Conservation (phyloP, 768 basidiomycete species). For the Suillus bovinus region DNA sequence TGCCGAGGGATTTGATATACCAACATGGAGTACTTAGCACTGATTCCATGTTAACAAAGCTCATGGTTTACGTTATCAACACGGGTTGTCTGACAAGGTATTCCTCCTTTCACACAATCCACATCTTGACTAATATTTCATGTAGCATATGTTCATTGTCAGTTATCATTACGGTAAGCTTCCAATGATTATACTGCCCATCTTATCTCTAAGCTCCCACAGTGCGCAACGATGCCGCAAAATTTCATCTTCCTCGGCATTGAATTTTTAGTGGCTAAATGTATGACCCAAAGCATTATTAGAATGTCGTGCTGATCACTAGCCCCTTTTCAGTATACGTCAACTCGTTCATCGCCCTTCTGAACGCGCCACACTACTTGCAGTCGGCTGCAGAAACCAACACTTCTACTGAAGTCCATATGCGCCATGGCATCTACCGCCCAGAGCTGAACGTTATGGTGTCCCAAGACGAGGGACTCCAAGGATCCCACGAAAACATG, state of each 20-base stretch:
- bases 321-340: slow-evolving; percentile 3
- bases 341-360: slow-evolving; percentile 4
- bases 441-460: background rate
- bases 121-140: background rate
- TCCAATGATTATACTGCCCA: background rate
- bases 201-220: background rate
- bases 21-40: background rate
- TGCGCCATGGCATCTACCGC: background rate
- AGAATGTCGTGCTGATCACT: background rate
- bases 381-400: background rate
- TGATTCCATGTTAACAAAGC: background rate
- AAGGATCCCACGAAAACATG: background rate
- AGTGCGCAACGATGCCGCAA: background rate
- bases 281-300: background rate
- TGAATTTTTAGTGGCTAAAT: background rate
- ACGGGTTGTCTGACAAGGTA: background rate
- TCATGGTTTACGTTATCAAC: background rate
- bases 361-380: slow-evolving; percentile 2
- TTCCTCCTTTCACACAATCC: background rate
- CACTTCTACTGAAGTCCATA: background rate
- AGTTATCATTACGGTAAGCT: background rate
- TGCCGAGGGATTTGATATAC: background rate
- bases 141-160: background rate
- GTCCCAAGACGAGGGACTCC: background rate
- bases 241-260: background rate